Percentiles rank a stretch among this genome's conserved stretches.
These are phyloP conservation scores for Vaccinium vitisidaea DNA, from an alignment of 148 eudicot genomes.

Conservation along the genomic window DNA sequence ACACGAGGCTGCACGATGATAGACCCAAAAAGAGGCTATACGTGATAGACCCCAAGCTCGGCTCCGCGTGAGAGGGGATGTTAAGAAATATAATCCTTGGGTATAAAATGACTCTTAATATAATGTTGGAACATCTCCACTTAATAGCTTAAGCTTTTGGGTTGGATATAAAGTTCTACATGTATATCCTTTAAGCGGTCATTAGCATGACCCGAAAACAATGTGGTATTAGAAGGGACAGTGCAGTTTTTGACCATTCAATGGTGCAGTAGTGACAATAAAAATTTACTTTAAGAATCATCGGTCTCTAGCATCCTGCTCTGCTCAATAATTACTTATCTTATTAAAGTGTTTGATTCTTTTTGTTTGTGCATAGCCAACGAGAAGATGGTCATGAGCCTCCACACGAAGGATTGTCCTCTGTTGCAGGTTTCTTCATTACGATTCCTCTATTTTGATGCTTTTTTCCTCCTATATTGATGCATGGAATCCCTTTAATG, in stretches of 20 bases:
- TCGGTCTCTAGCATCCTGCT: neutral
- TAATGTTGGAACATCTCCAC: too few relatives aligned
- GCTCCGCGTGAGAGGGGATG: too few relatives aligned
- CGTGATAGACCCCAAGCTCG: too few relatives aligned
- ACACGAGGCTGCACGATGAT: too few relatives aligned
- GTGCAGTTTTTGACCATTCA: neutral
- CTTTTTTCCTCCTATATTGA: neutral
- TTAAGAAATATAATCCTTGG: too few relatives aligned
- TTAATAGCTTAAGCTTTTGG: too few relatives aligned
- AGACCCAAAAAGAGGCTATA: too few relatives aligned
- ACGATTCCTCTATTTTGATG: neutral
- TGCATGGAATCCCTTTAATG: neutral
- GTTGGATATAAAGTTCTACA: too few relatives aligned
- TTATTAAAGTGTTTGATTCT: neutral
- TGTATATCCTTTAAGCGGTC: neutral
- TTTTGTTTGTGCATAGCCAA: slow-evolving; percentile 42
- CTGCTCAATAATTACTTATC: neutral
- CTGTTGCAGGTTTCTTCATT: slow-evolving; percentile 60
- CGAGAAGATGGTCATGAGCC: slow-evolving; percentile 48
- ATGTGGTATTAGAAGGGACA: neutral
- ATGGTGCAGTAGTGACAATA: neutral
- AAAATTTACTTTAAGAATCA: neutral
- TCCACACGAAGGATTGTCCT: slow-evolving; percentile 46
- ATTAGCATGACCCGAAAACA: neutral
- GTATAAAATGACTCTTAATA: too few relatives aligned